phyloP scores from a whole-genome alignment of 1,284 basidiomycete genomes.

The Ceratobasidium theobromae region DNA sequence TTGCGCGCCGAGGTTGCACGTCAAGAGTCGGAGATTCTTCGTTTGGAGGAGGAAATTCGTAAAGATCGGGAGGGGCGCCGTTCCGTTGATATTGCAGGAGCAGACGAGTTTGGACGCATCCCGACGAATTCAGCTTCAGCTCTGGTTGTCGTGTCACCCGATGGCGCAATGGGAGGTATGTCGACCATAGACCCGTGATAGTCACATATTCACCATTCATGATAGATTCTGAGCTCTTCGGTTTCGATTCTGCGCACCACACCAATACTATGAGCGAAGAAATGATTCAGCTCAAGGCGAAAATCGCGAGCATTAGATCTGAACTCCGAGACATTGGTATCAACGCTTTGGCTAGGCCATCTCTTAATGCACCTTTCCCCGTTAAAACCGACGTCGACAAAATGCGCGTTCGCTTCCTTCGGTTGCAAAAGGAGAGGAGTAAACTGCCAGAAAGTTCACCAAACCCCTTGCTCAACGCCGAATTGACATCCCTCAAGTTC shows the following conservation, averaged over 20 bases:
- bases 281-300: slow-evolving; percentile 43
- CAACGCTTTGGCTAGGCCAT: slow-evolving; percentile 54
- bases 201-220: slow-evolving; percentile 20
- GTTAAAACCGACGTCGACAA: slow-evolving; percentile 49
- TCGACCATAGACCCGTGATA: not conserved
- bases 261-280: slow-evolving; percentile 39
- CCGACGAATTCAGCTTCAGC: slow-evolving; percentile 3
- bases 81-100: slow-evolving; percentile 6
- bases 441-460: slow-evolving; percentile 49
- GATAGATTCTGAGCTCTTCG: slow-evolving; percentile 57
- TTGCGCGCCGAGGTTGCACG: slow-evolving; percentile 25
- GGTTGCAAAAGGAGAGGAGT: slow-evolving; percentile 51
- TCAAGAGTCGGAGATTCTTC: slow-evolving; percentile 28
- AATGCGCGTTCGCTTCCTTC: slow-evolving; percentile 52
- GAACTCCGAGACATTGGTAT: slow-evolving; percentile 63
- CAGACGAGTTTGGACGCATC: slow-evolving; percentile 37
- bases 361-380: slow-evolving; percentile 51
- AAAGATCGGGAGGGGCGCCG: slow-evolving; percentile 16
- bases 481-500: slow-evolving; percentile 58
- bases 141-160: slow-evolving; percentile 22
- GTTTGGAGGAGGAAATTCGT: slow-evolving; percentile 36
- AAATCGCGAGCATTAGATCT: slow-evolving; percentile 51
- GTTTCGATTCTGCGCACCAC: slow-evolving; percentile 44
- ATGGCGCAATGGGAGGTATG: slow-evolving; percentile 21
- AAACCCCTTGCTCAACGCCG: slow-evolving; percentile 51